Base-by-base conservation (phyloP, 305 asterid genomes). In the Andrographis paniculata region DNA sequence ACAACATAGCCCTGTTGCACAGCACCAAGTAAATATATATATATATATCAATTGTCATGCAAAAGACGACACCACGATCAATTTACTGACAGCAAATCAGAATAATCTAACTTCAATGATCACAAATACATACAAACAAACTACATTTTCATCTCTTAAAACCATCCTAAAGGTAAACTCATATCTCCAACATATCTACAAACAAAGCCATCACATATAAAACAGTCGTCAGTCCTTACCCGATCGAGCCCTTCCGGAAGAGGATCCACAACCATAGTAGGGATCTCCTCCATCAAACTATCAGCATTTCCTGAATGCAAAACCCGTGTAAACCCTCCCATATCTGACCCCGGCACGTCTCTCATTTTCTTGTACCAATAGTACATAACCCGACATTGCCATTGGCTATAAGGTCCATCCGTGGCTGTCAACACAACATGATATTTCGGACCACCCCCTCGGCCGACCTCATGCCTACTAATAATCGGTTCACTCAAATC, bases 361-460 rank as follows among this genome's bases (percentile, higher is more conserved):
- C 56, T 86, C 85, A 83, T 77, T 69, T 69, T 78, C 78, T 78
- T 80, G 65, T 86, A 91, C 99, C 99, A 91, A 67, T 86, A 91
- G 54, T 80, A 91, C 99, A 91, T 87, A 57, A 91, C 60, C 62
- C 96, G 74, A 60, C 93, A 83, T 58, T 91, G 99, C 99, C 99
- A 91, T 65, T 79, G 83, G 63, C 91, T 83, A 61, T 91, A 91
- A 46, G 89, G 76, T 1, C 89, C 95, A 61, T 83, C 91, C 0
- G 96, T 83, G 13, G 96, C 95, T 6, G 99, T 91, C 59, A 91
- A 48, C 10, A 79, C 84, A 49, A 80, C 84, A 40, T 80, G 93
- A 41, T 65, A 80, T 54, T 74, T 76, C 1, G 62, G 49, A 48
- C 69, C 66, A 31, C 20, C 42, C 20, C 43, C 67, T 40, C 19